Base-by-base conservation (phyloP, 441 rosid species). In the Rhodomyrtus psidioides region DNA sequence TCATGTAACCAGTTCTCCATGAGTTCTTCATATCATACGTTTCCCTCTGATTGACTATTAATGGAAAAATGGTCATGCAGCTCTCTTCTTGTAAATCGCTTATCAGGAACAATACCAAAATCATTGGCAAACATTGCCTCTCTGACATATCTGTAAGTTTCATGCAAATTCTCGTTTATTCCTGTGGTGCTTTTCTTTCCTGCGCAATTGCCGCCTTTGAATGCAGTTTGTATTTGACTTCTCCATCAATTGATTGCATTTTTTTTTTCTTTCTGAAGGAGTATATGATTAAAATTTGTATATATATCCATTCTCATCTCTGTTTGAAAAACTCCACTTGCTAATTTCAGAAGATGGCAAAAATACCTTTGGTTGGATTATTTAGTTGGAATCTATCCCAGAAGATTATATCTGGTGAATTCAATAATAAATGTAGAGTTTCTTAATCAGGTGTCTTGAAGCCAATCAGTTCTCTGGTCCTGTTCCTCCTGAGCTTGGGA, bases 21-120 rank as follows among this genome's bases (percentile, higher is more conserved):
- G 59, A 54, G 86, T 28, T 84, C 60, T 53, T 28, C 28, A n/a
- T n/a, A n/a, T n/a, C n/a, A 49, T 79, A 30, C 26, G 42, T 27
- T 81, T 83, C 10, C 8, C 42, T 57, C 12, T 55, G 46, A 53
- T 79, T 44, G 10, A 86, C 57, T 81, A 53, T 79, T 84, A 58
- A 85, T 27, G n/a, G 28, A 86, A 70, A 28, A 53, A 23, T 46
- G 44, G 55, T 89, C 12, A 5, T 89, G 87, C 90, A 95, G 98
- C 82, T 86, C 96, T 82, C 87, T 95, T 87, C 89, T 91, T 26
- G 94, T 79, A n/a, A 95, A 94, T 53, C 92, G 92, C 15, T 91
- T 95, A 87, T 91, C 95, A 14, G 98, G 95, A 87, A 87, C 85
- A 55, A 91, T 95, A 81, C 96, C 98, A 27, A 88, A 83, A 83